Conservation (phyloP, 2,329 filamentous ascomycete genomes). For the Aspergillus costaricaensis region DNA sequence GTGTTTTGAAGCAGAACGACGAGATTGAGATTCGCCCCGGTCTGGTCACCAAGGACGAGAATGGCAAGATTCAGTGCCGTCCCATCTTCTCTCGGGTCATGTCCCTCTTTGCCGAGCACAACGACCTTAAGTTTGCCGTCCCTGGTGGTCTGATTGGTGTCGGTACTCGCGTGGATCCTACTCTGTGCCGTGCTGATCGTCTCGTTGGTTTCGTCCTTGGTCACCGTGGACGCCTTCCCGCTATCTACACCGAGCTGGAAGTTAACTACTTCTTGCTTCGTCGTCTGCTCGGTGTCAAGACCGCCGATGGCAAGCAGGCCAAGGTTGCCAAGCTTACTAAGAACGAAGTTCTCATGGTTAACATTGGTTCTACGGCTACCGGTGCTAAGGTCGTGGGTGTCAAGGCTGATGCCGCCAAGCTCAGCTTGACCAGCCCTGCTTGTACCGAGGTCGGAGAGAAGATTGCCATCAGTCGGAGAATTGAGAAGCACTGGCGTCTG, state of each 20-base stretch:
- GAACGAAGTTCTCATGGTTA: constrained; percentile 99
- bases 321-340: constrained; percentile 98
- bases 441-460: constrained; percentile 98
- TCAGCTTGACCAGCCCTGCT: constrained; percentile 87
- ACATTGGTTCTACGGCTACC: constrained; percentile 96
- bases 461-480: constrained; percentile 92
- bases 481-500: constrained; percentile 98
- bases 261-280: constrained; percentile 99
- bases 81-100: constrained; percentile 96
- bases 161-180: constrained; percentile 94
- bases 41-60: constrained; percentile 93
- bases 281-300: constrained; percentile 92
- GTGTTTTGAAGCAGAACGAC: constrained; percentile 93
- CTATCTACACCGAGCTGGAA: constrained; percentile 98
- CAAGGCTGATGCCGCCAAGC: constrained; percentile 95
- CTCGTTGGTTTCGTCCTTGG: constrained; percentile 97
- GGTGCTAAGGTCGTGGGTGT: constrained; percentile 97
- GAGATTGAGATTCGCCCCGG: constrained; percentile 99
- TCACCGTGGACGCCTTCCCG: constrained; percentile 87
- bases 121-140: constrained; percentile 97
- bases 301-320: constrained; percentile 96
- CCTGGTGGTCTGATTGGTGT: constrained; percentile 98
- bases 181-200: constrained; percentile 97
- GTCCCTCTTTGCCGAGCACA: constrained; percentile 94
- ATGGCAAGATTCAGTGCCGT: constrained; percentile 91